phyloP scores from a whole-genome alignment of 139 green algal genomes.

The Asterochloris erici region DNA sequence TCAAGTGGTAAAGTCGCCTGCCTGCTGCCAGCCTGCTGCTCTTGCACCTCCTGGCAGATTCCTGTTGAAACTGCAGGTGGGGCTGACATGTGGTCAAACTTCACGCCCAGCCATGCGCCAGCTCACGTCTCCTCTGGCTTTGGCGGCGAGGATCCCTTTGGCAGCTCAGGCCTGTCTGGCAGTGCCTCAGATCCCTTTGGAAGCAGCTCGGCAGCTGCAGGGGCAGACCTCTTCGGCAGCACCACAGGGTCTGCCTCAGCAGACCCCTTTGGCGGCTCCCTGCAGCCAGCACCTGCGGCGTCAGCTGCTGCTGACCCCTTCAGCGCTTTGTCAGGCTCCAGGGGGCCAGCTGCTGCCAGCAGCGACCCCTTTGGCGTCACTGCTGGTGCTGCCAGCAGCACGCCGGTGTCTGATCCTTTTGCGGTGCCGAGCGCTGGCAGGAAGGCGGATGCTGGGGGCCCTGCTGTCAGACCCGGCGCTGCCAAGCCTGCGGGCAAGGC shows the following conservation, averaged over 20 bases:
- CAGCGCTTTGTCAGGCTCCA: not conserved
- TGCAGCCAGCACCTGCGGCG: not conserved
- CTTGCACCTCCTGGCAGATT: not conserved
- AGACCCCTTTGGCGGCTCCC: slow-evolving; percentile 22
- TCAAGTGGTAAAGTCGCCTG: not conserved
- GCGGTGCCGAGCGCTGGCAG: not conserved
- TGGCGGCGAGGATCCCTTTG: slow-evolving; percentile 2
- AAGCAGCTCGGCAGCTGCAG: not conserved
- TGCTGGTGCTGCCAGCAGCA: not conserved
- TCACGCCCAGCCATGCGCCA: not conserved
- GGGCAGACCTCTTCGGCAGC: slow-evolving; percentile 7
- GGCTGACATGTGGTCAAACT: slow-evolving; percentile 14
- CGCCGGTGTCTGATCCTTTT: slow-evolving; percentile 4
- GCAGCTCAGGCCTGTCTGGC: not conserved
- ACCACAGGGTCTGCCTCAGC: not conserved
- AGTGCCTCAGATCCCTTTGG: slow-evolving; percentile 4
- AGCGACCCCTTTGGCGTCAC: not conserved
- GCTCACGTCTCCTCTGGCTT: slow-evolving; percentile 10
- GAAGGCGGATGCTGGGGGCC: not conserved
- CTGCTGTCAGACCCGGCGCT: not conserved
- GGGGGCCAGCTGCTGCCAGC: not conserved
- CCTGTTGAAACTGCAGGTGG: not conserved
- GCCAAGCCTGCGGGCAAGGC: slow-evolving; percentile 14
- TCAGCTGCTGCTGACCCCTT: slow-evolving; percentile 3
- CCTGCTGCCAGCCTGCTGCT: not conserved